phyloP scores from a whole-genome alignment of 306 rosid species.

The Prunus mongolica region DNA sequence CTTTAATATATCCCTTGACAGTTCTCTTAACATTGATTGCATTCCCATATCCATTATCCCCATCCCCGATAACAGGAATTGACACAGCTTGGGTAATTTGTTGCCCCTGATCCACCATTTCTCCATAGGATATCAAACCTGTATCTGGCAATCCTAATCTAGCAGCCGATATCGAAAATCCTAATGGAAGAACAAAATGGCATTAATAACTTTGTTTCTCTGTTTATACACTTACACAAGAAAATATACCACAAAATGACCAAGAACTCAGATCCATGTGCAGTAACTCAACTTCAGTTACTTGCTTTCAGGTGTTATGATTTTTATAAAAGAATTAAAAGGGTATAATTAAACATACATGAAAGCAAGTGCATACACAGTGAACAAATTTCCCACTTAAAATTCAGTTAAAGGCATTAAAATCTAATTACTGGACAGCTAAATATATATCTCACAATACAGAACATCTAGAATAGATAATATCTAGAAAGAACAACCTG shows the following conservation, averaged over 20 bases:
- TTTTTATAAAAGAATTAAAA: not conserved
- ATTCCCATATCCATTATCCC: conserved; percentile 85
- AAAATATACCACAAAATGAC: not conserved
- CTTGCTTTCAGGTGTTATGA: not conserved
- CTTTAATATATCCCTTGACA: conserved; percentile 66
- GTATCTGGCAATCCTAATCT: conserved; percentile 82
- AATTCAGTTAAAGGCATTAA: too few species aligned
- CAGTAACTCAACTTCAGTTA: not conserved
- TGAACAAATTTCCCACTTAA: not conserved
- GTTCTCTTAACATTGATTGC: conserved; percentile 90
- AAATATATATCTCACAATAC: not conserved
- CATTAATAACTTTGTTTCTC: not conserved
- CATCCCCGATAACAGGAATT: conserved; percentile 86
- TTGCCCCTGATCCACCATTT: conserved; percentile 76
- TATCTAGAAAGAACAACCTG: not conserved
- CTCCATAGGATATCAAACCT: conserved; percentile 80
- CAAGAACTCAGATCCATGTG: not conserved
- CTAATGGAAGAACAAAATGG: conserved; percentile 26
- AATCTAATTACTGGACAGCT: not conserved
- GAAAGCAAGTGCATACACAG: not conserved
- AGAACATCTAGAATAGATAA: not conserved
- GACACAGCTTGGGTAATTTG: conserved; percentile 65
- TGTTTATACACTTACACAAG: not conserved
- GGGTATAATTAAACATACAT: not conserved
- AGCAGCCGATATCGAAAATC: conserved; percentile 78